A percentile compares a stretch with the other conserved stretches of the same genome.
These are phyloP conservation scores for Pseudogymnoascus sp. DNA, from an alignment of 2,329 filamentous ascomycete species.

Conservation along the genomic window DNA sequence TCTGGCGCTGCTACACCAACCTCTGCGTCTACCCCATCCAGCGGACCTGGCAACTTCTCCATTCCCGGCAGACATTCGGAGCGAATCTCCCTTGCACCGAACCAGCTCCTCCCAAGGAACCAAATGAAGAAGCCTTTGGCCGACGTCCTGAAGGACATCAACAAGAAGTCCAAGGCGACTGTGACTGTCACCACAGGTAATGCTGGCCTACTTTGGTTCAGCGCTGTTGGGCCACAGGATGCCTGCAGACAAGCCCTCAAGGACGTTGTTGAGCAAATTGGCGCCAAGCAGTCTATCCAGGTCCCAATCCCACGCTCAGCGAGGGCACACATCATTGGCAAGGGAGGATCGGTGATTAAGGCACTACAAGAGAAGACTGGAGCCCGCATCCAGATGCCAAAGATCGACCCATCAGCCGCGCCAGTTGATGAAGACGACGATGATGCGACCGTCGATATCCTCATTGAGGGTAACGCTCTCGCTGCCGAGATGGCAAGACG, in stretches of 20 bases:
- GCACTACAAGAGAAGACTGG: conserved; percentile 83
- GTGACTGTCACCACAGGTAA: conserved; percentile 70
- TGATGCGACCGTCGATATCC: conserved; percentile 75
- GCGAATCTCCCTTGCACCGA: conserved; percentile 63
- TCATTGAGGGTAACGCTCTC: conserved; percentile 84
- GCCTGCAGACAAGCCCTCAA: conserved; percentile 81
- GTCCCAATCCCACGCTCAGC: conserved; percentile 78
- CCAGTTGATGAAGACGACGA: conserved; percentile 61
- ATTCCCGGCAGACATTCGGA: conserved; percentile 81
- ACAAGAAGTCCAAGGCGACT: conserved; percentile 80
- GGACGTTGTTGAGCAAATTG: conserved; percentile 82
- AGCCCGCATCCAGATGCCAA: conserved; percentile 83
- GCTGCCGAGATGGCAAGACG: conserved; percentile 77
- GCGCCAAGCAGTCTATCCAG: conserved; percentile 60
- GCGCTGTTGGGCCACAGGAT: conserved; percentile 76
- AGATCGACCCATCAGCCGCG: conserved; percentile 56
- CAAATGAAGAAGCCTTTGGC: conserved; percentile 78
- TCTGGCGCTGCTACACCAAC: conserved; percentile 49
- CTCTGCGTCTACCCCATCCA: conserved; percentile 25
- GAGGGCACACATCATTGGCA: conserved; percentile 86
- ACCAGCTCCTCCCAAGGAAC: conserved; percentile 66
- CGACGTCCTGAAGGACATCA: conserved; percentile 86
- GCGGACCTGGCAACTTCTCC: conserved; percentile 50
- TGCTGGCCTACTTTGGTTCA: conserved; percentile 69
- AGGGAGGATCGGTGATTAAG: conserved; percentile 83